These are phyloP conservation scores for Coemansia sp. DNA, from an alignment of 192 early-diverging fungal species.

Conservation along the genomic window DNA sequence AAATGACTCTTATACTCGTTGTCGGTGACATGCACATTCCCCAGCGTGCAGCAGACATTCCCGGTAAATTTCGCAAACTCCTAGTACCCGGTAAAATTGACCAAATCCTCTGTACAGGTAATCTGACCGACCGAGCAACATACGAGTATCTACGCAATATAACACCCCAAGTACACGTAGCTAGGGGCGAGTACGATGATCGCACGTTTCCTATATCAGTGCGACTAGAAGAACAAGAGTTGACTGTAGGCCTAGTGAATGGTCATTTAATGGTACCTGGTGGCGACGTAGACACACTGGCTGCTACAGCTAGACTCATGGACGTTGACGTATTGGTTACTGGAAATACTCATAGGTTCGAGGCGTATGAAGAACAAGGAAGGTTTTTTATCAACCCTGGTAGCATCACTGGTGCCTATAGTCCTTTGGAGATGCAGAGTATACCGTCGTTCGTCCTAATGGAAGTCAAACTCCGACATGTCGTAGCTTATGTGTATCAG, in stretches of 20 bases:
- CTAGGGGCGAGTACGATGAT: constrained; percentile 85
- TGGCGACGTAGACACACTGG: constrained; percentile 64
- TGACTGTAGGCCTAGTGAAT: constrained; percentile 76
- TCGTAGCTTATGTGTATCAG: constrained; percentile 92
- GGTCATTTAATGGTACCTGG: constrained; percentile 77
- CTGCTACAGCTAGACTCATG: constrained; percentile 80
- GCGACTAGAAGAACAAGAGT: constrained; percentile 61
- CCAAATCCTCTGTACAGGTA: constrained; percentile 91
- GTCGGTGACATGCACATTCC: constrained; percentile 97
- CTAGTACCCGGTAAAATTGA: constrained; percentile 96
- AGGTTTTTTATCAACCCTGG: constrained; percentile 95
- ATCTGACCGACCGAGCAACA: constrained; percentile 78
- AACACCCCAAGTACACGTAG: constrained; percentile 69
- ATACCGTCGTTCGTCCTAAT: constrained; percentile 94
- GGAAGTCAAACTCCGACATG: constrained; percentile 76
- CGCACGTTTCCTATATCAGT: constrained; percentile 60
- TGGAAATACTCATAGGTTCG: constrained; percentile 88
- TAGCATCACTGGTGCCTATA: constrained; percentile 88
- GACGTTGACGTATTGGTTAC: constrained; percentile 88
- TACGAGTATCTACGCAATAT: constrained; percentile 87
- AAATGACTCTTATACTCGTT: constrained; percentile 69
- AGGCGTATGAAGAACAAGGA: constrained; percentile 89
- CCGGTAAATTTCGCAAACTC: constrained; percentile 89
- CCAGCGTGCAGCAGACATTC: constrained; percentile 82
- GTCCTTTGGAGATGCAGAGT: constrained; percentile 36